Base-by-base conservation (phyloP, 2,329 filamentous ascomycete species). In the Cordyceps farinosa region DNA sequence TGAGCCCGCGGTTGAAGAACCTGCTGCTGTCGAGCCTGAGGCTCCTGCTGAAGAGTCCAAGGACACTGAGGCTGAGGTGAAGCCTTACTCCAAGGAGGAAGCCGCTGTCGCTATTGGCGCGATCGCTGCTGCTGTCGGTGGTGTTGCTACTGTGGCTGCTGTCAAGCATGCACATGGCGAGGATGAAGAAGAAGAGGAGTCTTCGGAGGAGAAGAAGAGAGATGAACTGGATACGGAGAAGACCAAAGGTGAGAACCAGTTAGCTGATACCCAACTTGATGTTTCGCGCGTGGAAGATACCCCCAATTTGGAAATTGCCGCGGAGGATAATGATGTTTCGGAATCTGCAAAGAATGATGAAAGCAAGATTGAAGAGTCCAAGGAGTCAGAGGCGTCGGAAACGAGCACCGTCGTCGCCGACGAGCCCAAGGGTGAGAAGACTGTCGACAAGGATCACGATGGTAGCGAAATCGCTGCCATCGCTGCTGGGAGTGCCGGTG, bases 231-330 rank as follows among this genome's bases (percentile, higher is more conserved):
- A 55, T 13, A 52, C n/a, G 42, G 53, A 55, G 66, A 75, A 71
- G 61, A 73, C 74, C 34, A 59, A 65, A 62, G 64, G 55, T 55
- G 48, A 62, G 50, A 61, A 55, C 10, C 38, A 65, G 40, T 15
- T 54, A 57, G 50, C 48, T 55, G 56, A 64, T 60, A 60, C 61
- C 61, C 54, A 60, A 60, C 8, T 54, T 64, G 50, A 60, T 42
- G 27, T 56, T 64, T 48, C 51, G 55, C 50, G 36, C n/a, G 56
- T 60, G 48, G 52, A 55, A 34, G 56, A 64, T 64, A 61, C 56
- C 56, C 56, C 62, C 36, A 53, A 52, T 47, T 54, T 62, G 52
- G 45, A 54, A 50, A 47, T 40, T 38, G 63, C 22, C 48, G 40
- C 29, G 40, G 58, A 65, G 52, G 42, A 55, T 36, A 42, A 60